Conservation (phyloP, 768 basidiomycete species). For the Xerocomus spinulosus region DNA sequence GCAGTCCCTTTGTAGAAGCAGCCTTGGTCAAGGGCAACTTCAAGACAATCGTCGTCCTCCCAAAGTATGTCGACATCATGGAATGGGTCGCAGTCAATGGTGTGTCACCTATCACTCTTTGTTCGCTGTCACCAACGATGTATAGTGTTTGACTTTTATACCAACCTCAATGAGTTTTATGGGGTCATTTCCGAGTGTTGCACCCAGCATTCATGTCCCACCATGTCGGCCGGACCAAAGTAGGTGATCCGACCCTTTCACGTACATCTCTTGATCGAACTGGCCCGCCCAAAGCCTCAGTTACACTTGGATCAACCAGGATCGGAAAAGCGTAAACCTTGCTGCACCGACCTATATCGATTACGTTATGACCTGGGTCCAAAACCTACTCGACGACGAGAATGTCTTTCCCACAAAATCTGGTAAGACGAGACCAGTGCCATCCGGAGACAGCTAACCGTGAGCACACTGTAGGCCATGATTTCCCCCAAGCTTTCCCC, state of each 20-base stretch:
- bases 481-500: conserved; percentile 86
- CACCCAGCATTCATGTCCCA: conserved; percentile 83
- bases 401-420: conserved; percentile 92
- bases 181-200: conserved; percentile 91
- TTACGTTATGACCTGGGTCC: conserved; percentile 96
- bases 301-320: conserved; percentile 93
- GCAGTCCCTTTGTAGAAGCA: conserved; percentile 91
- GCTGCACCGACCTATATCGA: conserved; percentile 97
- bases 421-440: conserved; percentile 46
- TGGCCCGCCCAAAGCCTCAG: conserved; percentile 54
- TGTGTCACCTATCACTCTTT: conserved; percentile 37
- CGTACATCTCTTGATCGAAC: neutral
- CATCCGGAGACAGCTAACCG: neutral
- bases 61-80: conserved; percentile 93
- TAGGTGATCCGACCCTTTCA: conserved; percentile 36
- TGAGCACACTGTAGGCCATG: conserved; percentile 55
- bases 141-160: conserved; percentile 94
- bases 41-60: conserved; percentile 95
- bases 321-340: conserved; percentile 79
- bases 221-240: conserved; percentile 88
- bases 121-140: neutral
- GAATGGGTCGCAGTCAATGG: conserved; percentile 97
- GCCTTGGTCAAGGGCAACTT: conserved; percentile 97
- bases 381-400: conserved; percentile 92
- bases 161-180: conserved; percentile 95